phyloP scores from a whole-genome alignment of 2,329 filamentous ascomycete species.

The Talaromyces sp. region DNA sequence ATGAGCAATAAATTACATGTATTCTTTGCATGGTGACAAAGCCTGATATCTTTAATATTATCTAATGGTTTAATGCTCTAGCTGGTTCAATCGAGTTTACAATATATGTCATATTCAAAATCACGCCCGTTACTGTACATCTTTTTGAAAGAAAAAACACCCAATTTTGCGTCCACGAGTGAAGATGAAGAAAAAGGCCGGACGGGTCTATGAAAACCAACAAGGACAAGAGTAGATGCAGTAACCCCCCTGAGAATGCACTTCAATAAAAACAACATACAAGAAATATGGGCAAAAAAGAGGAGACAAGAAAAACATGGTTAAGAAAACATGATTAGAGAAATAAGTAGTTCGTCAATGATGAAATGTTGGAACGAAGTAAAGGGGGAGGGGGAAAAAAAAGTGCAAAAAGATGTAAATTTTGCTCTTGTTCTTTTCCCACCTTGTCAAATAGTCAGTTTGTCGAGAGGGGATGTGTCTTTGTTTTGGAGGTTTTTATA shows the following conservation, averaged over 20 bases:
- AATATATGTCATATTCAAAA: not conserved
- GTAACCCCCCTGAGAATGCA: constrained; percentile 9
- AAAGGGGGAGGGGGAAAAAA: not conserved
- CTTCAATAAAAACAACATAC: constrained; percentile 1
- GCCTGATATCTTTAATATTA: not conserved
- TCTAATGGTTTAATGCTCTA: not conserved
- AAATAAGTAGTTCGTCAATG: not conserved
- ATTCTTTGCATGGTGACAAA: not conserved
- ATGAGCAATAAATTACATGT: not conserved
- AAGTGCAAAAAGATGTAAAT: not conserved
- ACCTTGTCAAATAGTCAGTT: not conserved
- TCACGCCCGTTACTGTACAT: constrained; percentile 1
- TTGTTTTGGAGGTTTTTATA: not conserved
- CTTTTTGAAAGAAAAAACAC: not conserved
- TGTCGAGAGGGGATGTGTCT: not conserved
- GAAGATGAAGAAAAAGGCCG: not conserved
- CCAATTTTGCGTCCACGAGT: not conserved
- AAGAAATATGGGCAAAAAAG: not conserved
- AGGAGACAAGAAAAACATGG: constrained; percentile 4
- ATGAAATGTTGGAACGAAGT: not conserved
- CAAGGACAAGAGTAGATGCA: constrained; percentile 2
- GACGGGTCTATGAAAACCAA: constrained; percentile 1
- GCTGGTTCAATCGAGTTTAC: not conserved
- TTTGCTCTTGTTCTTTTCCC: not conserved
- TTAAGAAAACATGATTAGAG: constrained; percentile 11